phyloP scores from a whole-genome alignment of 1,139 yeast genomes.

The Trichomonascaceae sp. region DNA sequence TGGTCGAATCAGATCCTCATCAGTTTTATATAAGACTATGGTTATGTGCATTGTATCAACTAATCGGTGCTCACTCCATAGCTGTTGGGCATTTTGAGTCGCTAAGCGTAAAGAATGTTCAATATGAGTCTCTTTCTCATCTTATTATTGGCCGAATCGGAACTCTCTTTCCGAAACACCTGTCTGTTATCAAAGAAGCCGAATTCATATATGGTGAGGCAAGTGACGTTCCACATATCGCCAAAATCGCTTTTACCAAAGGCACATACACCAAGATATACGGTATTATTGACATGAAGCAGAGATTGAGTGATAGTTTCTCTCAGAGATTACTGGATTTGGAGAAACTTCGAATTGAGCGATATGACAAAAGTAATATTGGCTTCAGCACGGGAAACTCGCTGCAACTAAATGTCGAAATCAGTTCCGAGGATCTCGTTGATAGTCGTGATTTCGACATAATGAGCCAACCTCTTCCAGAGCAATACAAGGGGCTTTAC shows the following conservation, averaged over 20 bases:
- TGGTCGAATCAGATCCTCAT: slow-evolving; percentile 47
- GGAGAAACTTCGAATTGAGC: slow-evolving; percentile 15
- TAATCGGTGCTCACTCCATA: slow-evolving; percentile 48
- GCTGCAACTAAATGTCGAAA: slow-evolving; percentile 7
- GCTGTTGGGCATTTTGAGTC: slow-evolving; percentile 48
- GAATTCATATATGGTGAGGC: slow-evolving; percentile 47
- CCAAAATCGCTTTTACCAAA: slow-evolving; percentile 47
- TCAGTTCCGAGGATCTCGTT: not conserved
- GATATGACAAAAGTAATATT: slow-evolving; percentile 8
- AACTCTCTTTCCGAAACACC: slow-evolving; percentile 35
- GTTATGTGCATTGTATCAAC: slow-evolving; percentile 60
- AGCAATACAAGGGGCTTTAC: slow-evolving; percentile 1
- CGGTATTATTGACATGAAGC: slow-evolving; percentile 45
- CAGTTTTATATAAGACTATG: slow-evolving; percentile 66
- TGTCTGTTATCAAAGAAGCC: slow-evolving; percentile 18
- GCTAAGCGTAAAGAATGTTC: slow-evolving; percentile 68
- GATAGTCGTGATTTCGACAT: slow-evolving; percentile 31
- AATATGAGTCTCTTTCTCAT: slow-evolving; percentile 68
- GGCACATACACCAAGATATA: slow-evolving; percentile 55
- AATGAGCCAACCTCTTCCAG: slow-evolving; percentile 13
- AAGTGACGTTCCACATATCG: slow-evolving; percentile 43
- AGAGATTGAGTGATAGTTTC: slow-evolving; percentile 24
- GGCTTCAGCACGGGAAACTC: not conserved
- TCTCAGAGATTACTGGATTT: slow-evolving; percentile 14
- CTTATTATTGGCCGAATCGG: slow-evolving; percentile 46